Base-by-base conservation (phyloP, 2,329 filamentous ascomycete species). In the Coniochaeta sp. region DNA sequence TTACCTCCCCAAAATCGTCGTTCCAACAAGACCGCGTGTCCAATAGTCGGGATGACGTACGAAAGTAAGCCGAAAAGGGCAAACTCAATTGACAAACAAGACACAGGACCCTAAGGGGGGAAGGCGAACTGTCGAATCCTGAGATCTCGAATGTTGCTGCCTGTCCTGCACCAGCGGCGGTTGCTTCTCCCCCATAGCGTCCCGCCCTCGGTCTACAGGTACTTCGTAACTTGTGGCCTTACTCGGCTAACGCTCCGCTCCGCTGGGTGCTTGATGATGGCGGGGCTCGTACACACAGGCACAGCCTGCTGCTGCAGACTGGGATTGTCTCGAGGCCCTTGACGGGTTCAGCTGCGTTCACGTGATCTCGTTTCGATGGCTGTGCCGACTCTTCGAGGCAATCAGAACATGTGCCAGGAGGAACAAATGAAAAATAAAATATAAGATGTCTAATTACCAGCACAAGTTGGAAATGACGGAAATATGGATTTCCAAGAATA, bases 81-180 rank as follows among this genome's bases (percentile, higher is more conserved):
- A 47, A 12, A 12, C 22, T 24, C 43, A 47, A 47, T 47, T 24
- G 43, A 47, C 3, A 47, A 24, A 47, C 3, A 19, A 44, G 40
- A 44, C 36, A 38, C 36, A 38, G 16, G 36, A n/a, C n/a, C n/a
- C 36, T 17, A 6, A 44, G 43, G 19, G 43, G 43, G n/a, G 14
- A 5, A 9, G 56, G 14, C 11, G 34, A 7, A 26, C 16, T 16
- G 47, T 59, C 58, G 58, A 59, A 59, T 59, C 58, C 58, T 16
- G 26, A 16, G 28, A 52, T 50, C 58, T 54, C 47, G 34, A 59
- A 59, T 59, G 58, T 52, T 59, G 58, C 58, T 59, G 58, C 58
- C 58, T 59, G 58, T 54, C 28, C 28, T 57, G 16, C 31, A 28
- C 34, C 19, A 4, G 36, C n/a, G 19, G 19, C 24, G 43, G 43